Percentiles rank a stretch among this genome's conserved stretches.
Conservation (phyloP, 2,329 filamentous ascomycete genomes). For the Penicillium sumatraense region DNA sequence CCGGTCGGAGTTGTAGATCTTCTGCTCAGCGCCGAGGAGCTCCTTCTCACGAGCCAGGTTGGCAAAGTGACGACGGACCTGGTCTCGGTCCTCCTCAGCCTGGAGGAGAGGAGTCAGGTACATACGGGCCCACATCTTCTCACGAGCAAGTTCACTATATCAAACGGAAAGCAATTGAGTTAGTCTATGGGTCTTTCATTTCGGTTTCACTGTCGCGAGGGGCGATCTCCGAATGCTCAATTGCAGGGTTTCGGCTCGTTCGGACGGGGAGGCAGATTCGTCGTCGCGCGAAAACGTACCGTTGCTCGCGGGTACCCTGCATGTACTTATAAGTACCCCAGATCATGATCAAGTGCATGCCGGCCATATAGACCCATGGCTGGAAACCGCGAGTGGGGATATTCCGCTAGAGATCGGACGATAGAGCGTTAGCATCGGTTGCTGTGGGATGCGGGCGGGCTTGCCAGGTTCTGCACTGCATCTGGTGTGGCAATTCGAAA, state of each 20-base stretch:
- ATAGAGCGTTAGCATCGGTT: conserved; percentile 11
- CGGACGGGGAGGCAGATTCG: conserved; percentile 12
- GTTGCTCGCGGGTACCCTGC: conserved; percentile 83
- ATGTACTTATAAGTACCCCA: conserved; percentile 91
- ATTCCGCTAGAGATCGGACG: conserved; percentile 69
- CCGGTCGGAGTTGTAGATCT: conserved; percentile 88
- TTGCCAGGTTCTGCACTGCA: conserved; percentile 4
- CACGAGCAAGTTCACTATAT: conserved; percentile 83
- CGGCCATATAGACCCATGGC: conserved; percentile 76
- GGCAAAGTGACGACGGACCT: conserved; percentile 83
- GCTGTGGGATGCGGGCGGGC: conserved; percentile 2
- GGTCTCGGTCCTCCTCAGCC: conserved; percentile 95
- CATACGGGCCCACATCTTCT: conserved; percentile 98
- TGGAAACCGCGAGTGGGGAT: conserved; percentile 89
- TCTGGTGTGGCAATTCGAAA: neutral
- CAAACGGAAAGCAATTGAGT: conserved; percentile 9
- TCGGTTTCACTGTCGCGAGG: neutral
- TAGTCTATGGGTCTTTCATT: conserved; percentile 1
- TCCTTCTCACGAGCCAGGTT: conserved; percentile 90
- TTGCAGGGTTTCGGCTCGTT: conserved; percentile 15
- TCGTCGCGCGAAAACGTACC: conserved; percentile 62
- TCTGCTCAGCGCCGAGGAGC: conserved; percentile 79
- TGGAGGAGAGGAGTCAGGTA: conserved; percentile 92
- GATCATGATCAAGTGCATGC: conserved; percentile 76
- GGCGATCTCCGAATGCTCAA: conserved; percentile 7